Percentiles rank a stretch among this genome's conserved stretches.
These are phyloP conservation scores for Ulota crispa DNA, from an alignment of 225 moss, liverwort and hornwort genomes.

Conservation along the genomic window DNA sequence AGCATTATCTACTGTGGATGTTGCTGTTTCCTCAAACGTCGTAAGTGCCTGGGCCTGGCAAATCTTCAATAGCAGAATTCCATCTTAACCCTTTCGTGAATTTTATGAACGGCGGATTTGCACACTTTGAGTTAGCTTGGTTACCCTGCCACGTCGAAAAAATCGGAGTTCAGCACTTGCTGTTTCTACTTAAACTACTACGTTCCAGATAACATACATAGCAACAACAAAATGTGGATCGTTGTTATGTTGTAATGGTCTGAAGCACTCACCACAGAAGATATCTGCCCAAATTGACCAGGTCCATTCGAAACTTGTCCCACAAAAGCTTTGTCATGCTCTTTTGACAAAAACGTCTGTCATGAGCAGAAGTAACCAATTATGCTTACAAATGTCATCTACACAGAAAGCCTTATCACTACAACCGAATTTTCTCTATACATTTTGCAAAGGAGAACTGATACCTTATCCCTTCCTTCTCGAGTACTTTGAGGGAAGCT, in stretches of 20 bases:
- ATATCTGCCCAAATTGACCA: conserved; percentile 44
- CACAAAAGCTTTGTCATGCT: conserved; percentile 48
- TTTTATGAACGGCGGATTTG: conserved; percentile 68
- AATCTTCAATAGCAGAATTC: conserved; percentile 37
- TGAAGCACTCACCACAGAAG: conserved; percentile 46
- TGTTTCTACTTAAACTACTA: background rate
- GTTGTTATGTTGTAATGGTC: background rate
- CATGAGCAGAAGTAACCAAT: background rate
- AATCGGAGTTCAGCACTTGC: background rate
- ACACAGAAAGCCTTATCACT: background rate
- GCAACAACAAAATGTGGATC: background rate
- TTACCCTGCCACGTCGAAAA: conserved; percentile 51
- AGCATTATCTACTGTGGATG: background rate
- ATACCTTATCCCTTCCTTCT: conserved; percentile 76
- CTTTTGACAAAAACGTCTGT: conserved; percentile 58
- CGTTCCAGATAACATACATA: background rate
- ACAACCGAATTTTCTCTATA: background rate
- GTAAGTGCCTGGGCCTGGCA: conserved; percentile 82
- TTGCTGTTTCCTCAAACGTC: conserved; percentile 41
- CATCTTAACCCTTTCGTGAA: conserved; percentile 79
- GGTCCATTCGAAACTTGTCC: conserved; percentile 59
- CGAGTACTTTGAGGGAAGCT: conserved; percentile 75
- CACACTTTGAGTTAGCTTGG: conserved; percentile 72
- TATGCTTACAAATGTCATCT: background rate
- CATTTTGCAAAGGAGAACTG: background rate